Evolutionary conservation across 2,329 filamentous ascomycete species (phyloP).

Genomic region (Phialocephala subalpina): DNA sequence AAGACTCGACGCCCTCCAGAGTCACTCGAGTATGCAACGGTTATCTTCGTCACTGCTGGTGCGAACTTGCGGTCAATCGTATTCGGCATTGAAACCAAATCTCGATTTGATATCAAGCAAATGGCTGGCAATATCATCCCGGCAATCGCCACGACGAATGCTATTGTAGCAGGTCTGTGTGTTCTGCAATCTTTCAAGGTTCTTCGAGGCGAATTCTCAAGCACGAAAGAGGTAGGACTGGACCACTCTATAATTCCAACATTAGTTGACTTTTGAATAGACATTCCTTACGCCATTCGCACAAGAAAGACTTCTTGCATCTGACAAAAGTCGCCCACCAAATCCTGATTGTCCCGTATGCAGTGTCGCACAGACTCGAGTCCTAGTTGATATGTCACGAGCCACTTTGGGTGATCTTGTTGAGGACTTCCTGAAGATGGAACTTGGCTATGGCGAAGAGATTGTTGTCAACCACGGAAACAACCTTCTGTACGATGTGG

Average conservation of each 20-base stretch:
- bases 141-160: conserved; percentile 97
- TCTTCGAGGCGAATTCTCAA: conserved; percentile 73
- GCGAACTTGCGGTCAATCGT: conserved; percentile 88
- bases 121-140: conserved; percentile 99
- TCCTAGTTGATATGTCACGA: conserved; percentile 72
- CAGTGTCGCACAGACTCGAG: conserved; percentile 72
- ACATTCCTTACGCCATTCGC: conserved; percentile 81
- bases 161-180: conserved; percentile 91
- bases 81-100: conserved; percentile 89
- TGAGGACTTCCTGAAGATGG: conserved; percentile 71
- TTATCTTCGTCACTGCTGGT: conserved; percentile 87
- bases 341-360: conserved; percentile 88
- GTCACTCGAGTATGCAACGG: conserved; percentile 71
- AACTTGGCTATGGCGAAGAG: conserved; percentile 83
- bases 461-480: conserved; percentile 79
- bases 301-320: conserved; percentile 63
- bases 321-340: conserved; percentile 66
- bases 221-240: conserved; percentile 73
- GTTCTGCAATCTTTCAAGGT: conserved; percentile 95
- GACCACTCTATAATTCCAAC: not conserved
- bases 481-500: conserved; percentile 86
- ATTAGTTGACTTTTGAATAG: conserved; percentile 46
- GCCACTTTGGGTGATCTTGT: conserved; percentile 85
- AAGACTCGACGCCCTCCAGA: conserved; percentile 79
- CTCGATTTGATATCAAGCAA: conserved; percentile 96